phyloP scores from a whole-genome alignment of 352 stramenopile genomes.

The Phytopythium boreale region DNA sequence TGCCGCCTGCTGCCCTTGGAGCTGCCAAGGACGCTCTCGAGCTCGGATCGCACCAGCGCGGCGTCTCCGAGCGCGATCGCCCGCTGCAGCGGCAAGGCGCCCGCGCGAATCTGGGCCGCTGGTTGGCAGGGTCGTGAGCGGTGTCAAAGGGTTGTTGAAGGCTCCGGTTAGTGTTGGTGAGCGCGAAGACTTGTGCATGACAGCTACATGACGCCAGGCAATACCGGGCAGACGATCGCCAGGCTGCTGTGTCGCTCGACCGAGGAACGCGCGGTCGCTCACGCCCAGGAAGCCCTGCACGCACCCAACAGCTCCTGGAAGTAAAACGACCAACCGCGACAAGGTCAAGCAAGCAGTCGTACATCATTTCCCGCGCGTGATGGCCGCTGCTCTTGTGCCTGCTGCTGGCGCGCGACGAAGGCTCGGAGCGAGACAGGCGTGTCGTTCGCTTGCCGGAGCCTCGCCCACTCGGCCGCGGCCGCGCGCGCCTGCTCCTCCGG shows the following conservation, averaged over 20 bases:
- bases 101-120: conserved; percentile 32
- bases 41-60: conserved; percentile 18
- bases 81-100: conserved; percentile 41
- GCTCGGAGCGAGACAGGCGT: conserved; percentile 33
- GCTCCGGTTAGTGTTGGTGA: background rate
- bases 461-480: conserved; percentile 26
- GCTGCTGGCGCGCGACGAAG: conserved; percentile 26
- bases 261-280: conserved; percentile 46
- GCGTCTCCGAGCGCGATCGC: conserved; percentile 50
- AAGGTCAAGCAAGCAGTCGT: background rate
- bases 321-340: background rate
- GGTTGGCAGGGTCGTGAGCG: background rate
- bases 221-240: conserved; percentile 7
- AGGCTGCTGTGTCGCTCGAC: conserved; percentile 19
- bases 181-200: background rate
- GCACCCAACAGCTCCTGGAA: no score
- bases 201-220: background rate
- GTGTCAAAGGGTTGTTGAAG: no score
- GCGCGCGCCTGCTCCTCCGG: conserved; percentile 23
- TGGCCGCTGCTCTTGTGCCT: background rate
- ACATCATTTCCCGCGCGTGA: background rate
- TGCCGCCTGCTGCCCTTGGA: background rate
- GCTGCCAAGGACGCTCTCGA: background rate
- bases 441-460: conserved; percentile 37
- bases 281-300: conserved; percentile 42